phyloP scores from a whole-genome alignment of 2,329 filamentous ascomycete species.

The Pseudogymnoascus sp. region DNA sequence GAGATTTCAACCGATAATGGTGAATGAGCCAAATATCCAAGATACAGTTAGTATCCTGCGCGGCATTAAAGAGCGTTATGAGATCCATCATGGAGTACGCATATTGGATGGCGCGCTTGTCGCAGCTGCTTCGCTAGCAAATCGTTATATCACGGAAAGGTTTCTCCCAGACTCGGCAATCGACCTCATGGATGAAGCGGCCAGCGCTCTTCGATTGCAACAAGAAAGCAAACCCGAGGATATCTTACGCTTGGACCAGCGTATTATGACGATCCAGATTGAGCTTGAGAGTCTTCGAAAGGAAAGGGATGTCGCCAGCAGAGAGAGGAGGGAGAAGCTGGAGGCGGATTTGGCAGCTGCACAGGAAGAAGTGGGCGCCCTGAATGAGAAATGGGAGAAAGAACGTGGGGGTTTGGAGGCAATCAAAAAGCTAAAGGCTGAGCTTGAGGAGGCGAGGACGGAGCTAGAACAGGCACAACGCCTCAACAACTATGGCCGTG shows the following conservation, averaged over 20 bases:
- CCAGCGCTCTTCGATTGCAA: constrained; percentile 79
- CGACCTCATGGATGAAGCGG: constrained; percentile 91
- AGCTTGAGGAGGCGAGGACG: constrained; percentile 76
- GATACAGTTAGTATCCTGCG: constrained; percentile 93
- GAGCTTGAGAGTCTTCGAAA: constrained; percentile 91
- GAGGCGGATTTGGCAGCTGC: constrained; percentile 67
- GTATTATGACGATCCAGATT: constrained; percentile 96
- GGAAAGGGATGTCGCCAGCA: constrained; percentile 82
- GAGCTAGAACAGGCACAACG: constrained; percentile 84
- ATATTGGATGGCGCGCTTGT: constrained; percentile 91
- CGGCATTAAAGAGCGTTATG: constrained; percentile 95
- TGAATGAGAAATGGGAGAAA: constrained; percentile 83
- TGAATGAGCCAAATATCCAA: constrained; percentile 83
- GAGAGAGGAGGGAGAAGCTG: constrained; percentile 78
- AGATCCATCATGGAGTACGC: constrained; percentile 91
- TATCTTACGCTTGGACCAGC: constrained; percentile 84
- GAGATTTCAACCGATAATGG: constrained; percentile 86
- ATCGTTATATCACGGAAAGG: constrained; percentile 92
- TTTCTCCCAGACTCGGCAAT: constrained; percentile 97
- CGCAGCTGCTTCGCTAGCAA: constrained; percentile 83
- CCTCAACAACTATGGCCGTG: constrained; percentile 78
- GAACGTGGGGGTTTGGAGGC: constrained; percentile 78
- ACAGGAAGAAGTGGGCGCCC: constrained; percentile 63
- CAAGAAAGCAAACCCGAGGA: constrained; percentile 96
- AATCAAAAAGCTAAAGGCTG: constrained; percentile 78